phyloP scores from a whole-genome alignment of 2,329 filamentous ascomycete species.

The Aspergillus niger region DNA sequence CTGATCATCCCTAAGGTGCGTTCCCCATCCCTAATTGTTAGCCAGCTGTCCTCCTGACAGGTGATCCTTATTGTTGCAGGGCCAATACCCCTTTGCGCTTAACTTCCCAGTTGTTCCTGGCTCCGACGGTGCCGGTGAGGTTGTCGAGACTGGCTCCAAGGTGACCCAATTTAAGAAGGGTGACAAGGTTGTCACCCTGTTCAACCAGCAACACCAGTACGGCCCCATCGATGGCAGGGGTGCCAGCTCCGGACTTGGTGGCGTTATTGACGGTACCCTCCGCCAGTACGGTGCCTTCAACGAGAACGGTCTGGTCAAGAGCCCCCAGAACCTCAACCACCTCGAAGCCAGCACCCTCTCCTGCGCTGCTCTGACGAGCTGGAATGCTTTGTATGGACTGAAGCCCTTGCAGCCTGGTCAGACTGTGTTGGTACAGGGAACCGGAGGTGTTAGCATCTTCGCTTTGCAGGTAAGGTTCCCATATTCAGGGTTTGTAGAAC shows the following conservation, averaged over 20 bases:
- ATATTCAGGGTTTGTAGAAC: not conserved
- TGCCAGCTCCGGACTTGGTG: slow-evolving; percentile 64
- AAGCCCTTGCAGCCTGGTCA: slow-evolving; percentile 55
- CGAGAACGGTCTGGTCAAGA: slow-evolving; percentile 66
- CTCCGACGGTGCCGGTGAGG: slow-evolving; percentile 48
- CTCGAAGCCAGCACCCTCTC: slow-evolving; percentile 60
- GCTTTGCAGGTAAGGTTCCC: slow-evolving; percentile 49
- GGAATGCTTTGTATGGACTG: slow-evolving; percentile 66
- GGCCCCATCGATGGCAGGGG: slow-evolving; percentile 47
- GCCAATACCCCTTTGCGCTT: slow-evolving; percentile 36
- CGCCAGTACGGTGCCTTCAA: slow-evolving; percentile 68
- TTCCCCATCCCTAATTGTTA: slow-evolving; percentile 11
- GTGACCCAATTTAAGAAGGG: slow-evolving; percentile 60
- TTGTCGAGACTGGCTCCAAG: slow-evolving; percentile 55
- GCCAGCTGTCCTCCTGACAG: not conserved
- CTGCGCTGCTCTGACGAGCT: slow-evolving; percentile 65
- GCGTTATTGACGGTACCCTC: slow-evolving; percentile 67
- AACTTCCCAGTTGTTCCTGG: slow-evolving; percentile 35
- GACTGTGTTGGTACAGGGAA: slow-evolving; percentile 62
- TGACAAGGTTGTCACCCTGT: slow-evolving; percentile 60
- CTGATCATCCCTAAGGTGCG: slow-evolving; percentile 50
- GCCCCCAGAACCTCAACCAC: slow-evolving; percentile 58
- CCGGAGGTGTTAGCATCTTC: slow-evolving; percentile 62
- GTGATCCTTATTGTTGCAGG: slow-evolving; percentile 22
- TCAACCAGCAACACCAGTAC: slow-evolving; percentile 60